Conservation (phyloP, 805 yeast genomes). For the Yarrowia divulgata region DNA sequence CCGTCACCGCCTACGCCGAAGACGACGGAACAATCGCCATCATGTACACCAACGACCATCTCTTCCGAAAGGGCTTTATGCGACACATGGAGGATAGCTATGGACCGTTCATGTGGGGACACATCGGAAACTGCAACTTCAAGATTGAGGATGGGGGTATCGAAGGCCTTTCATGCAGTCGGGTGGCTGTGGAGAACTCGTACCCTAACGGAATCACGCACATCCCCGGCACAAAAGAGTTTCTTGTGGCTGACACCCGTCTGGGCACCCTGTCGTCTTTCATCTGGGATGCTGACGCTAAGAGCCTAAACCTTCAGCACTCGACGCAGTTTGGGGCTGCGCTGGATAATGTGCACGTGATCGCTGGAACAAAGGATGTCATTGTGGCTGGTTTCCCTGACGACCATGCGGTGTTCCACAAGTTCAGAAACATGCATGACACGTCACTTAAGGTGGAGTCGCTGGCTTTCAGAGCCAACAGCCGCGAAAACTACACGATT, state of each 20-base stretch:
- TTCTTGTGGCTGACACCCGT: conserved; percentile 17
- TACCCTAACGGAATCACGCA: conserved; percentile 27
- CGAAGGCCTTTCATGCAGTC: conserved; percentile 1
- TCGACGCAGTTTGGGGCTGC: conserved; percentile 18
- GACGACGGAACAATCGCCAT: conserved; percentile 14
- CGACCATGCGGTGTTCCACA: background rate
- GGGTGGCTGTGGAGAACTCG: conserved; percentile 26
- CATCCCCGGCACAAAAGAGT: conserved; percentile 11
- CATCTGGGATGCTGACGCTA: background rate
- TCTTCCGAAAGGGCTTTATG: conserved; percentile 21
- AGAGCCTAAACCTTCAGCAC: background rate
- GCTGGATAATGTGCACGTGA: conserved; percentile 13
- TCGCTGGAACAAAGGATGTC: conserved; percentile 23
- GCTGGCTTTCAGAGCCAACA: conserved; percentile 20
- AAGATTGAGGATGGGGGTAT: conserved; percentile 15
- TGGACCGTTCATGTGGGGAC: conserved; percentile 24
- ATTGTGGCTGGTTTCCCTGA: conserved; percentile 23
- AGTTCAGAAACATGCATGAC: conserved; percentile 22
- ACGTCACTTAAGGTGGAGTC: background rate
- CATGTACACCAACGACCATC: conserved; percentile 30
- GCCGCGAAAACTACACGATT: conserved; percentile 4
- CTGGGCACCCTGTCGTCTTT: conserved; percentile 12
- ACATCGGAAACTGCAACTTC: conserved; percentile 27
- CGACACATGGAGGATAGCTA: conserved; percentile 13
- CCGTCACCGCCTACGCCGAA: conserved; percentile 14